Evolutionary conservation across 768 basidiomycete species (phyloP).

Genomic region (Gloeopeniophorella convolvens): DNA sequence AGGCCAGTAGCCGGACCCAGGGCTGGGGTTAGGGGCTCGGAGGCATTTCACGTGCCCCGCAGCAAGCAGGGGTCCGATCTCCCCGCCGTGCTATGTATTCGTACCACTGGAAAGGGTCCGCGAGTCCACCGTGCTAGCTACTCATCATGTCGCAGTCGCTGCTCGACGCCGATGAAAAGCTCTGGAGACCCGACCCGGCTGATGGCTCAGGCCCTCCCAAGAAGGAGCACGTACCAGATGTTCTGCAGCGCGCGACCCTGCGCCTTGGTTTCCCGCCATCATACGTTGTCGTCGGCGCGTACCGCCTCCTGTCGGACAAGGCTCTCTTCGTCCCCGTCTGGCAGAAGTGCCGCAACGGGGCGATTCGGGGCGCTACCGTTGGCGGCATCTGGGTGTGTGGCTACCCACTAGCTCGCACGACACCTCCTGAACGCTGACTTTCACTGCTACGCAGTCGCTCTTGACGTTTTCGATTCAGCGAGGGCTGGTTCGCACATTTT

Average conservation of each 20-base stretch:
- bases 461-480: constrained; percentile 69
- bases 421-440: no score
- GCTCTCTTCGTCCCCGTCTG: constrained; percentile 67
- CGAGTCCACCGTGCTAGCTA: no score
- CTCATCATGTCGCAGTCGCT: constrained; percentile 5
- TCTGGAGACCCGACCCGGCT: neutral
- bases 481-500: constrained; percentile 56
- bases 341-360: constrained; percentile 80
- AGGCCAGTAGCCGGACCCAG: no score
- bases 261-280: constrained; percentile 74
- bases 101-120: no score
- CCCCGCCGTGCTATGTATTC: no score
- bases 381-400: constrained; percentile 61
- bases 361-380: constrained; percentile 58
- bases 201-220: constrained; percentile 7
- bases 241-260: constrained; percentile 45
- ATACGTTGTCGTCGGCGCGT: constrained; percentile 80
- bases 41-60: no score
- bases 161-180: neutral
- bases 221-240: neutral
- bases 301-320: constrained; percentile 72
- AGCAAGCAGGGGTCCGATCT: no score
- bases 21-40: no score
- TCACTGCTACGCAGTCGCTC: constrained; percentile 52
- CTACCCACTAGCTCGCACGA: no score